Conservation (phyloP, 208 protist genomes). For the Wallacemonas collosoma region DNA sequence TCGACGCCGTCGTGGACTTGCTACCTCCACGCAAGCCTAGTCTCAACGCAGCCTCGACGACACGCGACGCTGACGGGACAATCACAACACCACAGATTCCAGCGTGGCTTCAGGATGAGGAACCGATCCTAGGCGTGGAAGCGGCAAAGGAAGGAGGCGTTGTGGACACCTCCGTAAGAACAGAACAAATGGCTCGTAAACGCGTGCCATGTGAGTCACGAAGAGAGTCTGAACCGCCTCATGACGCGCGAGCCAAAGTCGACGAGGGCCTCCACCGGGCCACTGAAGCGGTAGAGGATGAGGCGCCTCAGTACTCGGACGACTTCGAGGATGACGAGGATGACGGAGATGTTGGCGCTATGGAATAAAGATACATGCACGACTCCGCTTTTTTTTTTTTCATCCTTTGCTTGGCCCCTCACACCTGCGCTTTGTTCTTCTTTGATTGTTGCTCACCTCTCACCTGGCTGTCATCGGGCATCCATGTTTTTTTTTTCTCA, state of each 20-base stretch:
- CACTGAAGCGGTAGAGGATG: background rate
- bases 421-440: too few species aligned
- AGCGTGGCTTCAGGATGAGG: constrained; percentile 4
- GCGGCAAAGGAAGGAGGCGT: too few species aligned
- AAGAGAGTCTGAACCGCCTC: constrained; percentile 3
- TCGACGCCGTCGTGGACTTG: constrained; percentile 1
- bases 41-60: background rate
- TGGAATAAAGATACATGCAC: too few species aligned
- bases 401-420: background rate
- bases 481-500: too few species aligned
- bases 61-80: background rate
- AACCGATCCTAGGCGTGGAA: background rate
- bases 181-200: too few species aligned
- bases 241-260: constrained; percentile 18
- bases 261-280: too few species aligned
- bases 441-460: too few species aligned
- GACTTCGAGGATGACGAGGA: constrained; percentile 49
- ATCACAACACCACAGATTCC: background rate
- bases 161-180: too few species aligned
- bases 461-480: too few species aligned
- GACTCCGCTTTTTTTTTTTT: background rate
- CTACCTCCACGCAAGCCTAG: background rate
- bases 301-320: constrained; percentile 39
- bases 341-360: background rate
- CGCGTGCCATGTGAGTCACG: too few species aligned